Evolutionary conservation across 371 early-diverging fungal species (phyloP).

Genomic region (Batrachochytrium dendrobatidis): DNA sequence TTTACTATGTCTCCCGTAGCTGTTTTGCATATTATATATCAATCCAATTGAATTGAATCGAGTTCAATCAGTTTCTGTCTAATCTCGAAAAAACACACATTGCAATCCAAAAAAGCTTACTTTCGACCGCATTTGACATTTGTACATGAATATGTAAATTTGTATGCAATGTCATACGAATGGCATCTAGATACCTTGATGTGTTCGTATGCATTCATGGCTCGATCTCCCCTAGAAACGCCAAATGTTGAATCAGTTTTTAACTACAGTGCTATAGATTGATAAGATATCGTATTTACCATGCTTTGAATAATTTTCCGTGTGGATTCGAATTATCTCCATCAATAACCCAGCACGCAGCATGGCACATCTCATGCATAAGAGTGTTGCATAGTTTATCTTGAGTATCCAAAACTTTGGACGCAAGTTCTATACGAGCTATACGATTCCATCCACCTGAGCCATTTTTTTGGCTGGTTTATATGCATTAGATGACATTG

Average conservation of each 20-base stretch:
- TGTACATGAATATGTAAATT: slow-evolving; percentile 22
- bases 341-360: slow-evolving; percentile 29
- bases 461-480: not conserved
- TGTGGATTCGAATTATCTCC: slow-evolving; percentile 26
- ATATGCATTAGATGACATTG: not conserved
- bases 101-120: no score
- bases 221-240: slow-evolving; percentile 12
- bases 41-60: no score
- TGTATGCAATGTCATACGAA: slow-evolving; percentile 33
- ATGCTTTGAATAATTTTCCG: slow-evolving; percentile 28
- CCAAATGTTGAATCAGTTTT: no score
- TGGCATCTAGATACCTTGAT: slow-evolving; percentile 32
- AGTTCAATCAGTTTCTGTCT: no score
- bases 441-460: not conserved
- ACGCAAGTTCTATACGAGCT: slow-evolving; percentile 29
- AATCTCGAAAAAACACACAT: no score
- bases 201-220: slow-evolving; percentile 13
- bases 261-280: no score
- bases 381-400: slow-evolving; percentile 26
- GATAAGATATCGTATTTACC: slow-evolving; percentile 8
- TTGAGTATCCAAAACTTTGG: slow-evolving; percentile 27
- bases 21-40: no score
- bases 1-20: not conserved
- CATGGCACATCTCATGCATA: slow-evolving; percentile 37
- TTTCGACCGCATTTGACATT: slow-evolving; percentile 15